These are phyloP conservation scores for Eucalyptus decipiens DNA, from an alignment of 345 rosid genomes.

Conservation along the genomic window DNA sequence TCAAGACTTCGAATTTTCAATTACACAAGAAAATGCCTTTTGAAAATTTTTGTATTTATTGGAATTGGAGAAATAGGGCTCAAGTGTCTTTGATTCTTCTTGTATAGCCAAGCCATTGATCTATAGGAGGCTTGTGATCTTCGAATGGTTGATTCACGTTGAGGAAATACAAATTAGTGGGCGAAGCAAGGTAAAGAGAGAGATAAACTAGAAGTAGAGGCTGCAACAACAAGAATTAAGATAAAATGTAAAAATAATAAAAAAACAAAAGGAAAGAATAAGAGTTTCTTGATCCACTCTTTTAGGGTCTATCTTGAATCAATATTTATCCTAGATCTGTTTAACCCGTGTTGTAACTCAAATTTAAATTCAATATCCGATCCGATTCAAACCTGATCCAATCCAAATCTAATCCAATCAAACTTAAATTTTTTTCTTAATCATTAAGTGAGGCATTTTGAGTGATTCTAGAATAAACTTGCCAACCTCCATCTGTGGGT, in stretches of 20 bases:
- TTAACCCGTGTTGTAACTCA: fast-evolving
- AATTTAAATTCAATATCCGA: too few species aligned
- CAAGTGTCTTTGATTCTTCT: neutral
- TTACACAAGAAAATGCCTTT: too few species aligned
- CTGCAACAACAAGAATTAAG: neutral
- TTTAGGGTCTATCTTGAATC: fast-evolving
- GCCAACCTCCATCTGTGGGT: neutral
- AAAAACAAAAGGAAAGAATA: neutral
- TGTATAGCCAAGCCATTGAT: neutral
- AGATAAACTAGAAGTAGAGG: neutral
- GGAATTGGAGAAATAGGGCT: neutral
- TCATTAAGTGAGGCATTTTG: neutral
- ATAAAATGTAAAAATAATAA: neutral
- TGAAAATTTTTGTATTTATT: too few species aligned
- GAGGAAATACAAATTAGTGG: neutral
- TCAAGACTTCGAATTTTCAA: neutral
- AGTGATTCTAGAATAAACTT: neutral
- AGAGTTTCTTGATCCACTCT: neutral
- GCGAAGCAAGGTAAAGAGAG: neutral
- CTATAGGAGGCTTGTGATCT: neutral
- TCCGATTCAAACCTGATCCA: too few species aligned
- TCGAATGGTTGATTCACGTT: neutral
- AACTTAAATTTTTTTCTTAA: neutral
- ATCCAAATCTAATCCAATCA: too few species aligned
- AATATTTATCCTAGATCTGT: fast-evolving